Percentiles rank a stretch among this genome's conserved stretches.
Conservation (phyloP, 371 early-diverging fungal genomes). For the Mucor lusitanicus region DNA sequence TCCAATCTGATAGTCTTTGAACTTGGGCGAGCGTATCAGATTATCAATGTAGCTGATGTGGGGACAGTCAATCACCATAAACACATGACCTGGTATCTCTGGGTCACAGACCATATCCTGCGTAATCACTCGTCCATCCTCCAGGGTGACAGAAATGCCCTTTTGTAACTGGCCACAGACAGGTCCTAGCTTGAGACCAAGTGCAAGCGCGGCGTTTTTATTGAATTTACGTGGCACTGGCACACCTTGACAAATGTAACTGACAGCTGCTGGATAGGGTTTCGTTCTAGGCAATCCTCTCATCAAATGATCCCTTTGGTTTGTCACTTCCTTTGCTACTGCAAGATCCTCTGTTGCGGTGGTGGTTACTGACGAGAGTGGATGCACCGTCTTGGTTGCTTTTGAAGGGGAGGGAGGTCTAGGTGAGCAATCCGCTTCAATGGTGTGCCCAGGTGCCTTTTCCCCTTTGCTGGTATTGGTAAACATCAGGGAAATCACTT, state of each 20-base stretch:
- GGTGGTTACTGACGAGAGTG: slow-evolving; percentile 3
- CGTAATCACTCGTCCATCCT: slow-evolving; percentile 72
- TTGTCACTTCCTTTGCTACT: background rate
- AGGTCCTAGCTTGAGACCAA: slow-evolving; percentile 80
- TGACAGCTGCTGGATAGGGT: slow-evolving; percentile 52
- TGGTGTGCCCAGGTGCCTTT: slow-evolving; percentile 33
- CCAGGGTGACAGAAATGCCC: slow-evolving; percentile 69
- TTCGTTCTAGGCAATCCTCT: slow-evolving; percentile 46
- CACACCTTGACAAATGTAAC: slow-evolving; percentile 81
- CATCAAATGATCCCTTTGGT: slow-evolving; percentile 17
- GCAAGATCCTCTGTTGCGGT: background rate
- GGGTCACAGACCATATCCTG: slow-evolving; percentile 70
- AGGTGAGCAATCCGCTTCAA: slow-evolving; percentile 45
- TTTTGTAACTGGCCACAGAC: slow-evolving; percentile 67
- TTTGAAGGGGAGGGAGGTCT: slow-evolving; percentile 1
- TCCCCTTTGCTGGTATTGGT: slow-evolving; percentile 21
- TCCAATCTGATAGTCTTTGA: slow-evolving; percentile 42
- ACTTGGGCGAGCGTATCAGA: slow-evolving; percentile 51
- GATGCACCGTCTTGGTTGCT: slow-evolving; percentile 8
- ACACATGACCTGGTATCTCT: slow-evolving; percentile 48
- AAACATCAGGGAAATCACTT: slow-evolving; percentile 50
- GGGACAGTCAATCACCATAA: slow-evolving; percentile 90
- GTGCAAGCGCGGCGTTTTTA: slow-evolving; percentile 64
- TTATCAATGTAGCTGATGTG: slow-evolving; percentile 60
- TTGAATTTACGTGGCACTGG: slow-evolving; percentile 85